Evolutionary conservation across 768 basidiomycete genomes (phyloP), one percentile per base, ranked within the genome.

Genomic region (Phylloporus sp.): DNA sequence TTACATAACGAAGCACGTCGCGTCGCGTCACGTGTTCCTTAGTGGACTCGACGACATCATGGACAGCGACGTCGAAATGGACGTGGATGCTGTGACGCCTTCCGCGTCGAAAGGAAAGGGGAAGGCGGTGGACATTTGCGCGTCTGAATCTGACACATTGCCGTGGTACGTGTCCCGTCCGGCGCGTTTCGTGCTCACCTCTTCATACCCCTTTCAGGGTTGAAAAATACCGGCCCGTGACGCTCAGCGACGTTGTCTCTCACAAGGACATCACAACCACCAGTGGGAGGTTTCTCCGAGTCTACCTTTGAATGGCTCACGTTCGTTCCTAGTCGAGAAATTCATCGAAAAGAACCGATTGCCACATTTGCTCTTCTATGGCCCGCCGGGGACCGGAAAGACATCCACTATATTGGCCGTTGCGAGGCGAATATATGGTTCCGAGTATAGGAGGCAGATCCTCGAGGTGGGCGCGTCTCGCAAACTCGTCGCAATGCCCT

Each of bases 311-410:
- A 6, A 4, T 11, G 4, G 13, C 40, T 50, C 39, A 41, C 20
- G 43, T 46, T 52, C 55, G 54, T 40, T 44, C 35, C 14, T 58
- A 99, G 95, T 99, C 67, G 92, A 96, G 66, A 86, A 85, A 63
- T 98, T 99, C 65, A 96, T 99, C 52, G 85, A 91, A 57, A 91
- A 90, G 67, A 95, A 94, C 55, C 75, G 94, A 41, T 64, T 99
- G 20, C 96, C 96, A 0, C 96, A 99, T 68, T 73, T 99, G 23
- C 74, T 99, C 42, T 92, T 99, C 68, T 99, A 99, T 60, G 96
- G 96, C 0, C 96, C 96, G 27, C 96, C 96, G 10, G 96, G 95
- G 10, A 99, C 96, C 0, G 96, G 96, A 41, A 99, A 99, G 68
- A 99, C 96, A 6, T 94, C 92, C 0, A 98, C 94, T 0, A 95